A percentile compares a stretch with the other conserved stretches of the same genome.
Conservation (phyloP, 768 basidiomycete genomes). For the Boletus sp. region DNA sequence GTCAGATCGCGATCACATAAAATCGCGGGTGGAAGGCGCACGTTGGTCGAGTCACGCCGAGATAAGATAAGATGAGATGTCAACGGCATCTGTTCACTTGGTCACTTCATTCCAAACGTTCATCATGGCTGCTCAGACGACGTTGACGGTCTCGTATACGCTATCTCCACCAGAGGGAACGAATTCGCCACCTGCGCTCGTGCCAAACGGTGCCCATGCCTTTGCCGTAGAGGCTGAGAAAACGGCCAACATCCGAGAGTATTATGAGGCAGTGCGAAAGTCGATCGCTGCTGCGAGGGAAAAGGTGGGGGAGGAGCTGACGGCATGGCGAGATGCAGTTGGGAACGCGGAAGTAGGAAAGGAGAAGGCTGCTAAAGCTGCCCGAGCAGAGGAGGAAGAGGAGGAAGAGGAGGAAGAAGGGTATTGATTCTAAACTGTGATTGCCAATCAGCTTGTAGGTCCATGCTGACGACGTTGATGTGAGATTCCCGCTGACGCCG, state of each 20-base stretch:
- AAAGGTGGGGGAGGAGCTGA: constrained; percentile 64
- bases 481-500: not conserved
- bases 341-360: constrained; percentile 63
- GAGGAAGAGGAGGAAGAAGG: constrained; percentile 43
- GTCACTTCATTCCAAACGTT: not conserved
- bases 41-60: constrained; percentile 1
- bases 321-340: constrained; percentile 71
- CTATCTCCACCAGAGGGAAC: constrained; percentile 23
- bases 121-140: constrained; percentile 16
- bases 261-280: constrained; percentile 50
- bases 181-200: constrained; percentile 20
- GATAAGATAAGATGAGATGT: constrained; percentile 26
- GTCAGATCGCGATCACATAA: not conserved
- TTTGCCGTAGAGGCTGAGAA: constrained; percentile 27
- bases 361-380: constrained; percentile 45
- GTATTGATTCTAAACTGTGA: no score
- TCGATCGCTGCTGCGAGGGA: constrained; percentile 53
- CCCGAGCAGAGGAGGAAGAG: constrained; percentile 46
- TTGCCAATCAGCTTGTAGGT: no score
- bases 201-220: constrained; percentile 21
- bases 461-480: not conserved
- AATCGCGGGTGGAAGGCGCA: not conserved
- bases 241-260: constrained; percentile 20
- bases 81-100: no score
- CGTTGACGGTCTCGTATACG: constrained; percentile 21